Base-by-base conservation (phyloP, 495 filamentous ascomycete species). In the Zalerion maritima region DNA sequence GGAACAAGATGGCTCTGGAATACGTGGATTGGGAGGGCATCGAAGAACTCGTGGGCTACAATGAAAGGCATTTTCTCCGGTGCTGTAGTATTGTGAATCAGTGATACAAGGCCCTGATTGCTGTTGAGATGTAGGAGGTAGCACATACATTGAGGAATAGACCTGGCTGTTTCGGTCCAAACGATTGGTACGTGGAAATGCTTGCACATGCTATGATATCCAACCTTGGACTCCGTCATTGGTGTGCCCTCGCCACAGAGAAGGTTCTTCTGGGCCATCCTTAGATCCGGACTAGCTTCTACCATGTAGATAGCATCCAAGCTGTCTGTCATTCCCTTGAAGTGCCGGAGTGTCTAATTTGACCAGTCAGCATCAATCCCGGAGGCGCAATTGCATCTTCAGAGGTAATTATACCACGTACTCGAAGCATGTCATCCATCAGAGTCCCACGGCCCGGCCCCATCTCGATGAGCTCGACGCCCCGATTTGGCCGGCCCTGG, bases 41-140 rank as follows among this genome's bases (percentile, higher is more conserved):
- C 89, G 54, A 97, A 96, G 62, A 97, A 94, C 49, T 97, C 89
- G 49, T 97, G 89, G 7, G 87, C 89, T 20, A 94, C 68, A 28
- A 96, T 89, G 54, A 94, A 89, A 1, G 89, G 86, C 10, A 74
- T 81, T 41, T 81, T 84, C 34, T 37, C 59, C 35, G 61, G 53
- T 44, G 62, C 50, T 58, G 52, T 34, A 4, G 29, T n/a, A 6
- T 12, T 16, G 12, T 28, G 32, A 38, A 12, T n/a, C 14, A 32
- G 6, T 31, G 28, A 15, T 31, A 25, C 10, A 14, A 36, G n/a
- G 23, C 20, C 14, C 8, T 30, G 32, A 10, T 24, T 14, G 18
- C 24, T 32, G 31, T 33, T 14, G 15, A 25, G 3, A 35, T 13
- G 21, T 0, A 13, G 19, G 11, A 20, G 21, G 22, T 14, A 21